These are phyloP conservation scores for Gossypium trilobum DNA, from an alignment of 441 rosid genomes.

Conservation along the genomic window DNA sequence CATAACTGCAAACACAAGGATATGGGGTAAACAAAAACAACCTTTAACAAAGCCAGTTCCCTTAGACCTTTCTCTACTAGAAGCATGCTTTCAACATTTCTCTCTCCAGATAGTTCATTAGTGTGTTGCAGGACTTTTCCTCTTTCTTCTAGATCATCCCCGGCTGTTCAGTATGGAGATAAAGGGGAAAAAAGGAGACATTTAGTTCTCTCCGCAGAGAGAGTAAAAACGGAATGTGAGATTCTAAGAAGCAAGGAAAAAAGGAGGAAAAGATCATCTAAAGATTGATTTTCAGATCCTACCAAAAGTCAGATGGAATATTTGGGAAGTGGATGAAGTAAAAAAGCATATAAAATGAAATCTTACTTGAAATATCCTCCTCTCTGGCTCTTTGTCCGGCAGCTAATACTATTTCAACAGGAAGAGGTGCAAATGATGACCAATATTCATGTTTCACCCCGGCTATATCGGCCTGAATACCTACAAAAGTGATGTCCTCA, in stretches of 20 bases:
- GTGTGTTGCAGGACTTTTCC: slow-evolving; percentile 30
- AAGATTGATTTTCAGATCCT: not conserved
- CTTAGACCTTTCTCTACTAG: slow-evolving; percentile 78
- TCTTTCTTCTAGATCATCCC: slow-evolving; percentile 39
- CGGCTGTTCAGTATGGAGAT: slow-evolving; percentile 30
- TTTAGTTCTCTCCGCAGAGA: not conserved
- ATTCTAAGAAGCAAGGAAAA: not conserved
- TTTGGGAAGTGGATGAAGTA: not conserved
- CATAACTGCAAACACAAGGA: slow-evolving; percentile 14
- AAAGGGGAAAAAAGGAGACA: slow-evolving; percentile 1
- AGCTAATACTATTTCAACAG: slow-evolving; percentile 60
- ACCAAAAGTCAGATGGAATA: not conserved
- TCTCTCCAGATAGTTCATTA: slow-evolving; percentile 48
- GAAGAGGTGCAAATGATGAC: slow-evolving; percentile 90
- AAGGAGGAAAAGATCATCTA: not conserved
- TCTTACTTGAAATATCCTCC: slow-evolving; percentile 34
- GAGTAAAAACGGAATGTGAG: not conserved
- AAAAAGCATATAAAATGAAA: not conserved
- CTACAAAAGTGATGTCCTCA: slow-evolving; percentile 31
- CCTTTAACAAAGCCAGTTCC: slow-evolving; percentile 75
- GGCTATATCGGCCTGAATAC: slow-evolving; percentile 68
- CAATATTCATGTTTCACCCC: slow-evolving; percentile 59
- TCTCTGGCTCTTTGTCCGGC: slow-evolving; percentile 73
- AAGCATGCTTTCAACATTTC: slow-evolving; percentile 72
- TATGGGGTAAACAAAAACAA: slow-evolving; percentile 16